Evolutionary conservation across 208 protist species (phyloP).

Genomic region (Crithidia fasciculata): DNA sequence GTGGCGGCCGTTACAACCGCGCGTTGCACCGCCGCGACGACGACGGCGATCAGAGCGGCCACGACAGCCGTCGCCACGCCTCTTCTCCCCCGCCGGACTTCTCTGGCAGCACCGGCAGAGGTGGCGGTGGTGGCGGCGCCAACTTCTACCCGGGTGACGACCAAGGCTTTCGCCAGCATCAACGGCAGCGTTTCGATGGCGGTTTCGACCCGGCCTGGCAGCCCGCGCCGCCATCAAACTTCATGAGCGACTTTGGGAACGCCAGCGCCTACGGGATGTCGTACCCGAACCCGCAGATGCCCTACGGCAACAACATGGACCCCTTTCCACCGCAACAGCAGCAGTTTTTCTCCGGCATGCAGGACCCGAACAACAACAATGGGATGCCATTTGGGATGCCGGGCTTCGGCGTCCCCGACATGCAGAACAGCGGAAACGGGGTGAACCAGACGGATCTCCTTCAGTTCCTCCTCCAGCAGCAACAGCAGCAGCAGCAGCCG

Average conservation of each 20-base stretch:
- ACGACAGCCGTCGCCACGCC: conserved; percentile 2
- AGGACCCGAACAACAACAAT: background rate
- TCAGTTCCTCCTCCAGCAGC: conserved; percentile 35
- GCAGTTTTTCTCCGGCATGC: background rate
- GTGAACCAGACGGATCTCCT: conserved; percentile 27
- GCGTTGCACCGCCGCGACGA: conserved; percentile 29
- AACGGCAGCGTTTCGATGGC: background rate
- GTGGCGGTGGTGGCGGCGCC: background rate
- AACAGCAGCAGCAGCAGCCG: conserved; percentile 7
- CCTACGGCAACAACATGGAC: background rate
- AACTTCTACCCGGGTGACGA: background rate
- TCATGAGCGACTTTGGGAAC: background rate
- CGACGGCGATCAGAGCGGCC: background rate
- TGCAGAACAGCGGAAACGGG: conserved; percentile 3
- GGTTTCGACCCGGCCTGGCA: background rate
- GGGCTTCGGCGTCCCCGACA: background rate
- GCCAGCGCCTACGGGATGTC: background rate
- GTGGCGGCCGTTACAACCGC: conserved; percentile 33
- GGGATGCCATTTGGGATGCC: conserved; percentile 23
- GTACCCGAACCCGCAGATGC: background rate
- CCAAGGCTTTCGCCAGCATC: conserved; percentile 6
- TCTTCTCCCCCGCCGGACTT: background rate
- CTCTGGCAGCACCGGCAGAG: background rate
- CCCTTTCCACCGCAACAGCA: background rate
- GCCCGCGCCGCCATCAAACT: background rate